Evolutionary conservation across 2,329 filamentous ascomycete species (phyloP).

Genomic region (Ophiostoma novo-ulmi): DNA sequence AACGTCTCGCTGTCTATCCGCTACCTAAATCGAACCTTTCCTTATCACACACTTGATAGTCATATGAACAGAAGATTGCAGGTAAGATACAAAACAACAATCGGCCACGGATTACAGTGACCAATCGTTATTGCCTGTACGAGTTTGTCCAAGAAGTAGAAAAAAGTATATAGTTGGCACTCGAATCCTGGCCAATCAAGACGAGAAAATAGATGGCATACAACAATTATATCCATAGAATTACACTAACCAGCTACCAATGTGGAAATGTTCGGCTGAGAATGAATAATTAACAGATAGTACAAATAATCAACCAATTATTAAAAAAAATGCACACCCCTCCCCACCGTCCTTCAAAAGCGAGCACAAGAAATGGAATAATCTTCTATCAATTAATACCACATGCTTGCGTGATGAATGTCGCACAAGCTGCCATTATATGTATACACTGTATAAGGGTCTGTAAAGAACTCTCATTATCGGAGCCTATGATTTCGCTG

Average conservation of each 20-base stretch:
- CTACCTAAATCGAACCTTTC: neutral
- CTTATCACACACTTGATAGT: neutral
- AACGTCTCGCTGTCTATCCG: neutral
- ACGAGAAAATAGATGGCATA: neutral
- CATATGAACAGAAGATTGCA: neutral
- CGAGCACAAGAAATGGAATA: neutral
- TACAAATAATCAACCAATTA: neutral
- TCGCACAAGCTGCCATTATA: neutral
- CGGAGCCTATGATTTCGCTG: neutral
- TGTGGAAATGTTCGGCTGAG: neutral
- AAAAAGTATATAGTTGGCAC: neutral
- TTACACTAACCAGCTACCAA: neutral
- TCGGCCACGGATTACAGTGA: neutral
- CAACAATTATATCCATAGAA: neutral
- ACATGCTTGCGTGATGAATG: neutral
- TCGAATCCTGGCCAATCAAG: conserved; percentile 11
- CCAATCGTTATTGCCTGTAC: conserved; percentile 5
- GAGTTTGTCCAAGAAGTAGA: neutral
- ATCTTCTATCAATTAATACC: neutral
- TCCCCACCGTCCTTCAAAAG: neutral
- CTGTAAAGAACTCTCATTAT: neutral
- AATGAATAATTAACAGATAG: neutral
- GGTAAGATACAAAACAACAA: neutral
- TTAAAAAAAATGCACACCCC: neutral
- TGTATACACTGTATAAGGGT: neutral